Evolutionary conservation across 2,329 filamentous ascomycete species (phyloP), one percentile per base, ranked within the genome.

Genomic region (Diaporthe ampelina): DNA sequence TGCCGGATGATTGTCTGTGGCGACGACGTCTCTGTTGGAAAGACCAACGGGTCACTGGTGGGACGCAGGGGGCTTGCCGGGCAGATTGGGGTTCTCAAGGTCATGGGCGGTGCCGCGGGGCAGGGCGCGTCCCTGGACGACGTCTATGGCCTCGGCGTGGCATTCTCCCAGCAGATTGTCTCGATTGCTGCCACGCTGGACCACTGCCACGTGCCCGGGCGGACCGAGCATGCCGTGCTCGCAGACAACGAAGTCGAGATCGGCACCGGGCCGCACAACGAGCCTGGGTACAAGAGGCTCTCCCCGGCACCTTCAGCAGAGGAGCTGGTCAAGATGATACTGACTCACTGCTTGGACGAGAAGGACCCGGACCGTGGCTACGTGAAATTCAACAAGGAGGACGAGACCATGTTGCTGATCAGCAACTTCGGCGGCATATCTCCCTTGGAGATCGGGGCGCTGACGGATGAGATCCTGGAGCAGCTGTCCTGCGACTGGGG

Each of bases 211-310:
- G 88, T 90, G 1, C 88, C 89, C 0, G 89, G 89, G 0, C 84
- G 88, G 52, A 80, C 83, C 2, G 84, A 88, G 73, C 86, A 88
- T 73, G 85, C 81, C n/a, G 85, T 82, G 21, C 84, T 91, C 2
- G 83, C 81, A 13, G 80, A 82, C 1, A 81, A 90, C 72, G 89
- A 90, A 73, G 81, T 92, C 48, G 91, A 92, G 79, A 84, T 93
- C n/a, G 91, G 91, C 4, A 92, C 91, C 29, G 91, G 91, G 0
- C 90, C 90, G 19, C 91, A 93, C 80, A 92, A 92, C 78, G 91
- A 93, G 80, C 91, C 91, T 0, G 91, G 88, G 0, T 88, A 90
- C 78, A 85, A 84, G 78, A 90, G 89, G 80, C 78, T 91, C 24
- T 88, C 87, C 0, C 91, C 88, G 0, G 84, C 81, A 0, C 88